These are phyloP conservation scores for Rhodosporidiobolus sp. DNA, from an alignment of 768 basidiomycete genomes.

Conservation along the genomic window DNA sequence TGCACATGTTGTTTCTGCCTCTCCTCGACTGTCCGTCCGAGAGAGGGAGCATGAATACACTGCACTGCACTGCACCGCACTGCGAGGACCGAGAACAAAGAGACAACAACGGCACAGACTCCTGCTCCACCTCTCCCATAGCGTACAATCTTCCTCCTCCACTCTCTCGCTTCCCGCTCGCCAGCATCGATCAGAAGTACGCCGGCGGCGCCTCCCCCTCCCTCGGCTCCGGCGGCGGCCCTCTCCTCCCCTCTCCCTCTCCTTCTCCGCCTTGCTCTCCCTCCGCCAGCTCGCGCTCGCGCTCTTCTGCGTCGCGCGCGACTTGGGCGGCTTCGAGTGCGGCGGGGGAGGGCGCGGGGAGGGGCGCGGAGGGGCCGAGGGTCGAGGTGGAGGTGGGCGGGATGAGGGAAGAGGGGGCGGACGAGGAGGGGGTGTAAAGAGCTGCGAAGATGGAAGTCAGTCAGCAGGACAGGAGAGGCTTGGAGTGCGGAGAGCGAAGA, in stretches of 20 bases:
- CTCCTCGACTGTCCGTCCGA: not conserved
- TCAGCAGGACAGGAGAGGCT: not conserved
- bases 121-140: not conserved
- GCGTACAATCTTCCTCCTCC: not conserved
- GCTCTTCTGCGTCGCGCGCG: not conserved
- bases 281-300: not conserved
- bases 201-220: constrained; percentile 6
- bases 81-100: too few relatives aligned
- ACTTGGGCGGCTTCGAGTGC: constrained; percentile 1
- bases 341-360: not conserved
- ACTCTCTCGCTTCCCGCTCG: not conserved
- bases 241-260: not conserved
- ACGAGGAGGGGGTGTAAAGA: constrained; percentile 1
- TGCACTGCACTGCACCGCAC: too few relatives aligned
- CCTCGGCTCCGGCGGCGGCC: not conserved
- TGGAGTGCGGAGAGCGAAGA: not conserved
- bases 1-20: not conserved
- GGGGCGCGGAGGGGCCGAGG: not conserved
- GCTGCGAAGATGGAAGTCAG: not conserved
- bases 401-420: not conserved
- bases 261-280: not conserved
- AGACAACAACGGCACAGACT: not conserved
- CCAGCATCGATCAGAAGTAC: not conserved
- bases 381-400: not conserved
- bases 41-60: too few relatives aligned